A percentile compares a stretch with the other conserved stretches of the same genome.
Conservation (phyloP, 2,329 filamentous ascomycete genomes). For the Penicillium sp. region DNA sequence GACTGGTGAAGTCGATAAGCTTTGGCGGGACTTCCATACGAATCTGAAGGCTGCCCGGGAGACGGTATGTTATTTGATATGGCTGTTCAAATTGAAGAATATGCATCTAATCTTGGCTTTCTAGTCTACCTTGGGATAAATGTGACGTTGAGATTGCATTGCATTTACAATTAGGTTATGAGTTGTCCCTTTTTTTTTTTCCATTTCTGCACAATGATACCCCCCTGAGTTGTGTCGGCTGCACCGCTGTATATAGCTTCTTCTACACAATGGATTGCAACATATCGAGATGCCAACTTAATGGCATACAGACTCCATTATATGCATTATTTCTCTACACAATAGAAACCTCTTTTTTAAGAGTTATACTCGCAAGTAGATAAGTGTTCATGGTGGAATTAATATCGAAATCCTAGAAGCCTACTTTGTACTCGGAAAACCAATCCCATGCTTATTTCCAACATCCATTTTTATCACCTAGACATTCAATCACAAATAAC, state of each 20-base stretch:
- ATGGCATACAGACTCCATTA: background rate
- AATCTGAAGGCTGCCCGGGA: slow-evolving; percentile 60
- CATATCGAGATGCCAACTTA: background rate
- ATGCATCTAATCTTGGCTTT: background rate
- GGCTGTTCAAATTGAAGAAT: background rate
- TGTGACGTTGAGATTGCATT: background rate
- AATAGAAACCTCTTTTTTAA: too few species aligned
- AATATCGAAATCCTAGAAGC: too few species aligned
- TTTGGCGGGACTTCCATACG: slow-evolving; percentile 66
- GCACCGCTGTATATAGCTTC: background rate
- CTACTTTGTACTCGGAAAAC: too few species aligned
- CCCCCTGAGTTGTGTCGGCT: background rate
- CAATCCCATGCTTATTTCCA: background rate
- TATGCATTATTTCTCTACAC: too few species aligned
- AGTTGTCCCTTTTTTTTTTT: background rate
- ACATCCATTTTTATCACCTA: slow-evolving; percentile 30
- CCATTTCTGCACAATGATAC: background rate
- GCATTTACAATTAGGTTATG: background rate
- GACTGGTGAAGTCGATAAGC: slow-evolving; percentile 56
- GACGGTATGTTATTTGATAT: slow-evolving; percentile 36
- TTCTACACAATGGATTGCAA: background rate
- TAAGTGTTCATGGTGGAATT: too few species aligned
- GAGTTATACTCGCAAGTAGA: too few species aligned
- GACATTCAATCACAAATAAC: slow-evolving; percentile 22
- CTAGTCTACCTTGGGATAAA: slow-evolving; percentile 17